Base-by-base conservation (phyloP, 139 green algal species). In the Pseudopediastrum boryanum region DNA sequence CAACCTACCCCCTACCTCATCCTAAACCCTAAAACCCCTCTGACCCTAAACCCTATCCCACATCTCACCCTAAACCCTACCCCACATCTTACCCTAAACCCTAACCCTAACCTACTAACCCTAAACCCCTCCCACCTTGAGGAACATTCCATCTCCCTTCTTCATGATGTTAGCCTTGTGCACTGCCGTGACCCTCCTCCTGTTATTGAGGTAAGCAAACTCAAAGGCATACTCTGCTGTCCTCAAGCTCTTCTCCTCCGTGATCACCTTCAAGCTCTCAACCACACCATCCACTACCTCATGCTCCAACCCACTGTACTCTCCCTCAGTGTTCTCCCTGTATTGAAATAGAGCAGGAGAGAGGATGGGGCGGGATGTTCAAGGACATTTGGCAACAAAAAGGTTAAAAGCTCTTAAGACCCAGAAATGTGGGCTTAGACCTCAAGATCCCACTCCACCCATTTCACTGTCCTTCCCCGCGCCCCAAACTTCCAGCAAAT, bases 131-230 rank as follows among this genome's bases (percentile, higher is more conserved):
- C 83, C 3, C 54, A 89, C 84, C 81, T 83, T 85, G 27, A 89
- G 78, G 79, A 89, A 89, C 48, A 84, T 68, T 50, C 85, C 85
- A 36, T 89, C 85, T 13, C 75, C 78, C 70, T 81, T 88, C 85
- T 98, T 98, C 95, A 98, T 98, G 88, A 98, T 98, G 89, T 98
- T 98, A 50, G 91, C 91, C 73, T 95, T 95, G 83, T 95, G 91
- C 41, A 95, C 86, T 8, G 91, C 91, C 13, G 91, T 95, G 44
- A 98, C 92, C 54, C 87, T 90, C n/a, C 41, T 67, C 25, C 77
- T 84, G 29, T 86, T 80, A 83, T 98, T 94, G 36, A 94, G 88
- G 23, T 69, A 72, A 0, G 95, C 95, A 72, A 96, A 98, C 79
- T 96, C 86, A 67, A 98, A 98, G 2, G 95, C 95, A 79, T 96